Base-by-base conservation (phyloP, 2,329 filamentous ascomycete species). In the Hypoxylon sp. region DNA sequence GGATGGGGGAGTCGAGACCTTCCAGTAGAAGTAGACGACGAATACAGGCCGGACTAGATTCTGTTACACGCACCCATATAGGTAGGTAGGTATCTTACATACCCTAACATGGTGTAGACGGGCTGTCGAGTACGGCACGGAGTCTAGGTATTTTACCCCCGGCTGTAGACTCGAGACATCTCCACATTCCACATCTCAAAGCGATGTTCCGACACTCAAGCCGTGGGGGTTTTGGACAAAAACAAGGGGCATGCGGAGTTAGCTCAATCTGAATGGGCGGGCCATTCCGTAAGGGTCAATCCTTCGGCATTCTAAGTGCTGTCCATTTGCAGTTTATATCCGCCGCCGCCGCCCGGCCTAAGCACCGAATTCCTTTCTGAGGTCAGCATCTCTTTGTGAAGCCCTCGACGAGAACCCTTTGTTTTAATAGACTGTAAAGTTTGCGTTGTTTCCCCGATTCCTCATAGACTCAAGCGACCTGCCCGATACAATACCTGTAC, bases 321-420 rank as follows among this genome's bases (percentile, higher is more conserved):
- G 22, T 5, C 40, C 20, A 33, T 52, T 40, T 40, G 11, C 16
- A 20, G 16, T 40, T 40, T 22, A 42, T 58, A 54, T 48, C 42
- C 49, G 30, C 52, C 53, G 53, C 61, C 18, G 30, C 48, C 56
- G 61, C 16, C 50, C 57, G 60, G 56, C 48, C 52, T 58, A 50
- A 20, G 26, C 33, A 45, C 46, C 48, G 26, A 18, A 40, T 52
- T 40, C 18, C 54, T 62, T 61, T 67, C 53, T 61, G 20, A 46
- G 36, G 38, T 56, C 16, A 64, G 53, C 57, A 20, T 52, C 52
- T 42, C 61, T 67, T 67, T 64, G 61, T 61, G 16, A 55, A 12
- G 22, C n/a, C 50, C 52, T 49, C 44, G 32, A 52, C 33, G 14
- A 46, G 24, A 26, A 26, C 20, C 18, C 53, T 65, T 67, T 64